Percentiles rank a stretch among this genome's conserved stretches.
Conservation (phyloP, 495 filamentous ascomycete species). For the Xylaria nigripes region DNA sequence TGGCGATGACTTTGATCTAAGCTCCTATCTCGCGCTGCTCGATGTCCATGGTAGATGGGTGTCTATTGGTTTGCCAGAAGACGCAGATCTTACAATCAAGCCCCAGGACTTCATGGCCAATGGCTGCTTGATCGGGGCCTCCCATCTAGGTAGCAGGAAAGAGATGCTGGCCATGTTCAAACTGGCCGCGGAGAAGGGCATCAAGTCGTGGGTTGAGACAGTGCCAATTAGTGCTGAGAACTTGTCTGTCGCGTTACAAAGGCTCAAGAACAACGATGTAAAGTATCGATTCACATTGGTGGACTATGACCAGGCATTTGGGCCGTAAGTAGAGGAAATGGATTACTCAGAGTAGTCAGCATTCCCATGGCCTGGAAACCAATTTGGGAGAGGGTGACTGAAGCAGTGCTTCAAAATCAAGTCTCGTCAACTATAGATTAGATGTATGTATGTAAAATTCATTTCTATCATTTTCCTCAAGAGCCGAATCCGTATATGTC, state of each 20-base stretch:
- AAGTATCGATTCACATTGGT: conserved; percentile 46
- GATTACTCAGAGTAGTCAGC: neutral
- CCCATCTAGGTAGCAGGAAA: conserved; percentile 69
- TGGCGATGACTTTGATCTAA: conserved; percentile 47
- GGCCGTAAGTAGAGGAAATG: conserved; percentile 11
- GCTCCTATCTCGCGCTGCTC: conserved; percentile 66
- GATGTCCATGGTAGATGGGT: conserved; percentile 80
- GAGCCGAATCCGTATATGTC: neutral
- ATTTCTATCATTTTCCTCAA: neutral
- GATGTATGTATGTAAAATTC: neutral
- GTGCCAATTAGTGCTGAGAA: conserved; percentile 63
- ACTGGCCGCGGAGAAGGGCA: conserved; percentile 69
- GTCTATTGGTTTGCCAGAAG: conserved; percentile 76
- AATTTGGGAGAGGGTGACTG: neutral
- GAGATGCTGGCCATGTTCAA: conserved; percentile 82
- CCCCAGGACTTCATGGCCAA: conserved; percentile 69
- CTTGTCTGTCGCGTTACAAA: conserved; percentile 56
- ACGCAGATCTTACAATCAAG: conserved; percentile 63
- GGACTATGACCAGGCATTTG: conserved; percentile 43
- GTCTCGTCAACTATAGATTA: neutral
- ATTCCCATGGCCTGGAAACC: neutral
- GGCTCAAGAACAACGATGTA: conserved; percentile 60
- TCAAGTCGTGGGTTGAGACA: conserved; percentile 76
- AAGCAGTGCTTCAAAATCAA: neutral
- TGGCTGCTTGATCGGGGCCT: conserved; percentile 71